A percentile compares a stretch with the other conserved stretches of the same genome.
Conservation (phyloP, 345 rosid genomes). For the Eucalyptus cloeziana region DNA sequence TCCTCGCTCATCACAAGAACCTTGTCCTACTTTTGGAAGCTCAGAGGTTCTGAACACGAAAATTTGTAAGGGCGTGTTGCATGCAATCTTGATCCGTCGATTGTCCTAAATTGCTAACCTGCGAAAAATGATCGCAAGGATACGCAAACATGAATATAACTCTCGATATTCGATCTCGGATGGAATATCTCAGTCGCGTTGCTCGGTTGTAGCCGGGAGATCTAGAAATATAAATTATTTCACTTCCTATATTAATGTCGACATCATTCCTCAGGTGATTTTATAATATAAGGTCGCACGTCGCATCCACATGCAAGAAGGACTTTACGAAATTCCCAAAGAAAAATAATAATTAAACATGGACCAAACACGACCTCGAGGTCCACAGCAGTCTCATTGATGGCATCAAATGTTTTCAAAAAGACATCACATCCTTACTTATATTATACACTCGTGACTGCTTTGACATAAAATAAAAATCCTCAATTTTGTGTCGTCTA, state of each 20-base stretch:
- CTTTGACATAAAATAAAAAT: too few species aligned
- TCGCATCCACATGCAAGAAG: background rate
- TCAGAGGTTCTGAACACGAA: background rate
- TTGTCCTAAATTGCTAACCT: background rate
- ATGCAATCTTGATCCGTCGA: background rate
- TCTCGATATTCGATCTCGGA: background rate
- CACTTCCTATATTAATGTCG: background rate
- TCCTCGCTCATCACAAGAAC: too few species aligned
- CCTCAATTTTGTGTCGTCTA: background rate
- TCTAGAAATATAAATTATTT: background rate
- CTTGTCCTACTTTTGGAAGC: too few species aligned
- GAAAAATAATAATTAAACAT: too few species aligned
- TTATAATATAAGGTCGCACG: background rate
- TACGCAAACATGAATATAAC: background rate
- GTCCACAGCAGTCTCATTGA: too few species aligned
- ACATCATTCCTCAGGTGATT: background rate
- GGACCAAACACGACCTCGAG: too few species aligned
- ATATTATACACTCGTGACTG: too few species aligned
- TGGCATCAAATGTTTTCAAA: too few species aligned
- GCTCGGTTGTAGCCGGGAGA: background rate
- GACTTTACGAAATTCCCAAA: background rate
- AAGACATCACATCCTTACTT: too few species aligned
- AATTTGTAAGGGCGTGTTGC: background rate
- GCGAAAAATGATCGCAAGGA: background rate
- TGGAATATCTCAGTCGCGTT: background rate